Base-by-base conservation (phyloP, 1,139 yeast species). In the Sugiyamaella sp. region DNA sequence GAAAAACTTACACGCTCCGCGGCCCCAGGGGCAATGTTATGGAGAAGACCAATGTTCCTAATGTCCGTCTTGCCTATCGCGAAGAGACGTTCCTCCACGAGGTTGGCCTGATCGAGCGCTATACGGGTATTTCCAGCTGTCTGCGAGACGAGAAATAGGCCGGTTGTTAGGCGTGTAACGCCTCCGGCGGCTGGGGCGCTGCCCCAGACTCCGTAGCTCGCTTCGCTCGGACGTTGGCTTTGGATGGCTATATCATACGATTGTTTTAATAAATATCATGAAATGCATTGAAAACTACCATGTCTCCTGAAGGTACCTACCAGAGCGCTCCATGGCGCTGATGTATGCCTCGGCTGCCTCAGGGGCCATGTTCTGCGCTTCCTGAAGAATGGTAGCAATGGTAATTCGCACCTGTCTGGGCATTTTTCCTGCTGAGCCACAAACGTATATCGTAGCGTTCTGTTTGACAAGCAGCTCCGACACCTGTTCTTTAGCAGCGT, bases 361-460 rank as follows among this genome's bases (percentile, higher is more conserved):
- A 1, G 74, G 78, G 20, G 60, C 64, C 58, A 73, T 67, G 3
- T 76, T 77, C 8, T 57, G 54, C 49, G 70, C 66, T 57, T 80
- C 78, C 52, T 73, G 71, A 10, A 89, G 63, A 20, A 85, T 80
- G 29, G 81, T 85, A n/a, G 77, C 77, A 19, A 91, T 66, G 0
- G 97, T 91, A 19, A 86, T 70, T 57, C 96, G 75, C 1, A 93
- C 95, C 67, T 93, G 95, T 37, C 84, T 79, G 0, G 99, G 99
- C 99, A 93, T 95, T 59, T 83, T 81, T 0, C 99, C 99, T 33
- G 96, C 85, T 10, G 96, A 85, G 0, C 99, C 97, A 74, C 99
- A 91, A 1, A 93, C 76, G 67, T 85, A 90, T 4, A 90, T 71
- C 0, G 79, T 71, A 0, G 89, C 95, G 17, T 75, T 67, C 63